Base-by-base conservation (phyloP, 116 monocot species). In the Thalassia testudinum region DNA sequence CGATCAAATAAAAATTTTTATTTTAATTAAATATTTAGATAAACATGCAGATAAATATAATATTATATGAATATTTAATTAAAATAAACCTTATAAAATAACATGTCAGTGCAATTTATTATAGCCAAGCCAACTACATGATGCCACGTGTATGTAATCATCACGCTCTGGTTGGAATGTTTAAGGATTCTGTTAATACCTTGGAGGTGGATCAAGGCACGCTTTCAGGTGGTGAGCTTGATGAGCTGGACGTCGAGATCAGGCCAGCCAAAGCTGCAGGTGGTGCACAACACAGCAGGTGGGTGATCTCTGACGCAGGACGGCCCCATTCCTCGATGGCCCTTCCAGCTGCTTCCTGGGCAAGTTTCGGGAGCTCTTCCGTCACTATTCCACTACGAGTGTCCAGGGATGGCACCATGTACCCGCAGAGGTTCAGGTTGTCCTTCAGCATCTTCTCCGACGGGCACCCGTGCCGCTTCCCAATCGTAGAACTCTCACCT, bases 191-290 rank as follows among this genome's bases (percentile, higher is more conserved):
- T n/a, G n/a, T n/a, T n/a, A n/a, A n/a, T n/a, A n/a, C 76, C 76
- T 34, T 76, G 76, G 13, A 62, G 71, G 70, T 66, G 66, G 53
- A 76, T 52, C 70, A 76, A 71, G 62, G 55, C 19, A 23, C 76
- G 76, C 25, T 59, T 71, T 21, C 70, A 70, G 48, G 70, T 61
- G 21, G 70, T 70, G 37, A 77, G 63, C 43, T 56, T 62, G 34
- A 67, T 56, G 63, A 77, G 71, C 37, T 68, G 67, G 72, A 71
- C 71, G 59, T 77, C 77, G 19, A 71, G 67, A 27, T 71, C 71
- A 28, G 73, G 67, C 66, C 66, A 62, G 57, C 62, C 62, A 37
- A 62, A 50, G 16, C 67, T 57, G 57, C 67, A 49, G 16, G 61
- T 73, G 57, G 72, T 57, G 72, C 72, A 73, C 52, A 66, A 10